Conservation (phyloP, 306 rosid species). For the Geum urbanum region DNA sequence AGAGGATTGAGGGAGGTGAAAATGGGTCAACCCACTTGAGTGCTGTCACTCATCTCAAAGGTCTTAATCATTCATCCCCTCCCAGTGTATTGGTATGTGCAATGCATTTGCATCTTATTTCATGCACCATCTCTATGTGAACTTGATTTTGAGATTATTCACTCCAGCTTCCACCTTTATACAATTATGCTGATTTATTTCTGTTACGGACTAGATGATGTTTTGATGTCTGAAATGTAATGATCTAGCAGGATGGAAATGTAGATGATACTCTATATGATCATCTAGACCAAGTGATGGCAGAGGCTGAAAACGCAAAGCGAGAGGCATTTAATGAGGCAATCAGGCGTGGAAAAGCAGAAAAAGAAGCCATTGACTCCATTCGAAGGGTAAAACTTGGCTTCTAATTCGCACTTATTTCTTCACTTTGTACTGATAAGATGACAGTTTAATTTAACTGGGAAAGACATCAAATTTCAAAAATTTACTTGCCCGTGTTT, state of each 20-base stretch:
- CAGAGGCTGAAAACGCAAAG: slow-evolving; percentile 62
- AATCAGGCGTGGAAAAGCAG: slow-evolving; percentile 57
- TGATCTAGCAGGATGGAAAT: slow-evolving; percentile 59
- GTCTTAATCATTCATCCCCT: slow-evolving; percentile 43
- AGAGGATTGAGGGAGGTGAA: slow-evolving; percentile 32
- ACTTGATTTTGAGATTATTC: neutral
- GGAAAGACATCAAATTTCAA: neutral
- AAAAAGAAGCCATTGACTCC: slow-evolving; percentile 61
- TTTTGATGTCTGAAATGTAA: slow-evolving; percentile 2
- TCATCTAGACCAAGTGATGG: slow-evolving; percentile 56
- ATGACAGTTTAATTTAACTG: neutral
- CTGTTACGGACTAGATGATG: neutral
- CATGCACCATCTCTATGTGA: neutral
- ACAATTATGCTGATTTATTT: slow-evolving; percentile 4
- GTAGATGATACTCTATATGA: slow-evolving; percentile 48
- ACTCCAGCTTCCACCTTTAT: neutral
- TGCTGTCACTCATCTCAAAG: slow-evolving; percentile 22
- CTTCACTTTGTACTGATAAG: neutral
- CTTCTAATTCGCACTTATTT: slow-evolving; percentile 4
- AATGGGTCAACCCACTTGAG: slow-evolving; percentile 29
- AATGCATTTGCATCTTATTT: slow-evolving; percentile 7
- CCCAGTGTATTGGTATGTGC: slow-evolving; percentile 53
- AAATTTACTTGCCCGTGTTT: neutral
- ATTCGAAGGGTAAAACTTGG: slow-evolving; percentile 48
- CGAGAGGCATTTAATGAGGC: slow-evolving; percentile 53